Conservation (phyloP, 805 yeast species). For the Candida nanaspora region DNA sequence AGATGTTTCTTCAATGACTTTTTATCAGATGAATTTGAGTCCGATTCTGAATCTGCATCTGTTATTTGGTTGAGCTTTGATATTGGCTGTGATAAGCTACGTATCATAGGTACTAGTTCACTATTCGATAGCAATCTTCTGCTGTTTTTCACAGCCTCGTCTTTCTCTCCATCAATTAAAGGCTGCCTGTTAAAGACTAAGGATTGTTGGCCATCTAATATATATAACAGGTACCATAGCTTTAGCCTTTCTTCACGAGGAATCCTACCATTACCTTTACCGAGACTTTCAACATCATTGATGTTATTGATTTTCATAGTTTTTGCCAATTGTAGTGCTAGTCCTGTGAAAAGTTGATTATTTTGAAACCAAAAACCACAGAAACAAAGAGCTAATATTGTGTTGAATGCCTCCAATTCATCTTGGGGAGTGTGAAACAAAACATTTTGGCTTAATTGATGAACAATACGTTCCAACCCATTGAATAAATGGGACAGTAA, state of each 20-base stretch:
- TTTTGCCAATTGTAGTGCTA: slow-evolving; percentile 61
- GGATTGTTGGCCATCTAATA: slow-evolving; percentile 65
- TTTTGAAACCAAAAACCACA: slow-evolving; percentile 67
- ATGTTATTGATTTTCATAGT: slow-evolving; percentile 37
- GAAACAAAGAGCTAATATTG: slow-evolving; percentile 54
- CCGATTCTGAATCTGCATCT: slow-evolving; percentile 1
- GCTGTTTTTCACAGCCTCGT: slow-evolving; percentile 35
- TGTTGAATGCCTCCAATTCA: slow-evolving; percentile 47
- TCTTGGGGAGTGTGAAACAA: slow-evolving; percentile 28
- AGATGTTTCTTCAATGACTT: neutral
- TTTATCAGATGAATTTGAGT: neutral
- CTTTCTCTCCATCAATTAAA: slow-evolving; percentile 37
- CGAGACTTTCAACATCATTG: slow-evolving; percentile 22
- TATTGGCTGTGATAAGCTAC: neutral
- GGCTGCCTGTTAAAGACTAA: slow-evolving; percentile 53
- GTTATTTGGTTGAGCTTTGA: neutral
- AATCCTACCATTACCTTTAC: slow-evolving; percentile 20
- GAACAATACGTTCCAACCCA: slow-evolving; percentile 22
- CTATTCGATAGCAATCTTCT: slow-evolving; percentile 27
- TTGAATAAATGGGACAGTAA: slow-evolving; percentile 17
- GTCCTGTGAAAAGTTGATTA: slow-evolving; percentile 56
- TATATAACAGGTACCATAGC: slow-evolving; percentile 60
- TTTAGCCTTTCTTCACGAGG: slow-evolving; percentile 41
- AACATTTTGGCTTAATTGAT: slow-evolving; percentile 21
- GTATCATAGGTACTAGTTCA: slow-evolving; percentile 7